phyloP scores from a whole-genome alignment of 23 red algal genomes.

The Porphyridium purpureum region DNA sequence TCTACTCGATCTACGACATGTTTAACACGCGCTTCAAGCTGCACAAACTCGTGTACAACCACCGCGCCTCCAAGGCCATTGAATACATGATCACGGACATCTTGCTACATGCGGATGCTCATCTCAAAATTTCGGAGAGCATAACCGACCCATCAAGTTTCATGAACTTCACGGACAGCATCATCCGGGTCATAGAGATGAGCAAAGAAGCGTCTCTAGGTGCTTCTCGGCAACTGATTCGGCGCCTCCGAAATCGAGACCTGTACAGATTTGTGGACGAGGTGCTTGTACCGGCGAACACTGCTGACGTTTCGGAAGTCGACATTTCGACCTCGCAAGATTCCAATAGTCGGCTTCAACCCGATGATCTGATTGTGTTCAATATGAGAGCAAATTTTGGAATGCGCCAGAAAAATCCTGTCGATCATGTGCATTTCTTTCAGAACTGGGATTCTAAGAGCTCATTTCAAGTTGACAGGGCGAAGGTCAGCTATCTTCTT shows the following conservation, averaged over 20 bases:
- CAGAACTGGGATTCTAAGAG: conserved; percentile 43
- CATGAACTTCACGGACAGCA: conserved; percentile 42
- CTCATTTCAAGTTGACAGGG: no score
- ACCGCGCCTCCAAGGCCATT: conserved; percentile 49
- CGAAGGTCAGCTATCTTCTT: background rate
- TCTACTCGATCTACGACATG: conserved; percentile 82
- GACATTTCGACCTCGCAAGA: conserved; percentile 62
- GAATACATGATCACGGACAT: conserved; percentile 74
- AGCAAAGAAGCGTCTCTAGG: conserved; percentile 31
- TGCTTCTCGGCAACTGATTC: conserved; percentile 32
- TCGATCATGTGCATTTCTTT: conserved; percentile 70
- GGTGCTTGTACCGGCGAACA: conserved; percentile 29
- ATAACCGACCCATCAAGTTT: conserved; percentile 46
- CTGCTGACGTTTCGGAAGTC: conserved; percentile 12
- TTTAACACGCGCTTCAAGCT: conserved; percentile 69
- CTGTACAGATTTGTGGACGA: conserved; percentile 83
- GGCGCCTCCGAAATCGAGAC: conserved; percentile 31
- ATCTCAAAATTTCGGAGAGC: conserved; percentile 34
- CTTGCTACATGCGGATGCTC: conserved; percentile 54
- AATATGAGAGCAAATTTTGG: conserved; percentile 60
- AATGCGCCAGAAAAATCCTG: conserved; percentile 70
- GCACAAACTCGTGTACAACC: conserved; percentile 81
- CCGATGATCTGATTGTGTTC: conserved; percentile 80
- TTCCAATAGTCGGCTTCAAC: conserved; percentile 23
- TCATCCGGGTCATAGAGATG: conserved; percentile 52